phyloP scores from a whole-genome alignment of 345 rosid genomes.

The Rhizophora mangle region DNA sequence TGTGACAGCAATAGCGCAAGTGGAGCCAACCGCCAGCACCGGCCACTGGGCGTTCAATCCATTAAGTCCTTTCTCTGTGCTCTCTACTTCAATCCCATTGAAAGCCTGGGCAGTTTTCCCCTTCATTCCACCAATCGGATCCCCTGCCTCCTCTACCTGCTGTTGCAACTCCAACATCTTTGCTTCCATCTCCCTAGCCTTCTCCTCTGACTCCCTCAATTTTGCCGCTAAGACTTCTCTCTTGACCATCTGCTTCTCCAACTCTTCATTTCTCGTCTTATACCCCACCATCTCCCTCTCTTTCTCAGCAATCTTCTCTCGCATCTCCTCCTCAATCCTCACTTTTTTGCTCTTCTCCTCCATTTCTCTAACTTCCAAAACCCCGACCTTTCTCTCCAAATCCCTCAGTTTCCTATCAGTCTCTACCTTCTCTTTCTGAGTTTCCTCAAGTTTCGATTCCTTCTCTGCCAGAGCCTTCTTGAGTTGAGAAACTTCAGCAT shows the following conservation, averaged over 20 bases:
- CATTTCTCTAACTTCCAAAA: constrained; percentile 49
- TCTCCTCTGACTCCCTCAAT: constrained; percentile 36
- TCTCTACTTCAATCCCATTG: constrained; percentile 28
- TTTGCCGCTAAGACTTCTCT: constrained; percentile 22
- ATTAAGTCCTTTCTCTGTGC: constrained; percentile 8
- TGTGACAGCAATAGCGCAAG: constrained; percentile 43
- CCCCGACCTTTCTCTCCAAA: constrained; percentile 63
- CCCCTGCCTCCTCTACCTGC: constrained; percentile 42
- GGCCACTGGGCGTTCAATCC: constrained; percentile 41
- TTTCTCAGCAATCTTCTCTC: constrained; percentile 47
- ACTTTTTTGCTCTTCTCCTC: constrained; percentile 67
- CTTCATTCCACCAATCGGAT: constrained; percentile 33
- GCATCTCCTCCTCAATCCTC: constrained; percentile 57
- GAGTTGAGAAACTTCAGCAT: constrained; percentile 26
- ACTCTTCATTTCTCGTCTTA: constrained; percentile 37
- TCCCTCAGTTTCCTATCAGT: constrained; percentile 58
- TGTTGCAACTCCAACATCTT: constrained; percentile 39
- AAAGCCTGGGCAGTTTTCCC: constrained; percentile 33
- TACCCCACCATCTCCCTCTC: constrained; percentile 43
- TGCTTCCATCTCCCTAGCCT: constrained; percentile 34
- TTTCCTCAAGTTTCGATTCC: constrained; percentile 37
- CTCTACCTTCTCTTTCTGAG: constrained; percentile 58
- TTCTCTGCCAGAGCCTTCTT: constrained; percentile 22
- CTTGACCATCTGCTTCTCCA: constrained; percentile 40
- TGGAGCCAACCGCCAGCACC: constrained; percentile 44